Base-by-base conservation (phyloP, 768 basidiomycete species). In the Pleurotus citrinopileatus region DNA sequence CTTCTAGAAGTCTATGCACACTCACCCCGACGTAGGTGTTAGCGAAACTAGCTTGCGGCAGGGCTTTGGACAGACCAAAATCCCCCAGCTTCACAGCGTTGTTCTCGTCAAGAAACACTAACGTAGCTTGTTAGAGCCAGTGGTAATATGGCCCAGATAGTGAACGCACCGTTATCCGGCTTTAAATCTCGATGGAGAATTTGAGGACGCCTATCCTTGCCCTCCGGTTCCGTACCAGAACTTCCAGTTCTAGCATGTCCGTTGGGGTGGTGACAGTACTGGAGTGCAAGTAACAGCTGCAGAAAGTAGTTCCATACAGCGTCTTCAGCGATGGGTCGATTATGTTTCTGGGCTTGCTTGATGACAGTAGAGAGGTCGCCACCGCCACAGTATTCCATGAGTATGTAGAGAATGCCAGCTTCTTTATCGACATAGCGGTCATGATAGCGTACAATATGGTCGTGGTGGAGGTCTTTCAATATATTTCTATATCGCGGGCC, bases 351-450 rank as follows among this genome's bases (percentile, higher is more conserved):
- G 1, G 89, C 82, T 57, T 84, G 86, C 63, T 92, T 91, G 68
- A 98, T 97, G 63, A 97, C 71, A 29, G 81, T 74, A 1, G 91
- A 91, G 52, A 99, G 80, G 73, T 99, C 97, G 10, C 97, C 97
- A 19, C 94, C 95, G 3, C 93, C 94, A 65, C 97, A 99, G 67
- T 93, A 98, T 73, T 99, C 97, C 97, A 98, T 99, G 60, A 98
- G 78, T 57, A 99, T 98, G 68, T 98, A 98, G 40, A 98, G 82
- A 54, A 94, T 90, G 19, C 93, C 93, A 22, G 77, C 77, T 47
- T 94, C 91, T 57, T 89, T 79, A 74, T 99, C 97, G 55, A 98
- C 91, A 64, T 89, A 78, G 57, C 94, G 81, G 76, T 97, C 94
- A 61, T 92, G 86, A 69, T 95, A 96, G 61, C 91, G 91, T 57